phyloP scores from a whole-genome alignment of 2,329 filamentous ascomycete genomes.

The Colletotrichum aenigma region DNA sequence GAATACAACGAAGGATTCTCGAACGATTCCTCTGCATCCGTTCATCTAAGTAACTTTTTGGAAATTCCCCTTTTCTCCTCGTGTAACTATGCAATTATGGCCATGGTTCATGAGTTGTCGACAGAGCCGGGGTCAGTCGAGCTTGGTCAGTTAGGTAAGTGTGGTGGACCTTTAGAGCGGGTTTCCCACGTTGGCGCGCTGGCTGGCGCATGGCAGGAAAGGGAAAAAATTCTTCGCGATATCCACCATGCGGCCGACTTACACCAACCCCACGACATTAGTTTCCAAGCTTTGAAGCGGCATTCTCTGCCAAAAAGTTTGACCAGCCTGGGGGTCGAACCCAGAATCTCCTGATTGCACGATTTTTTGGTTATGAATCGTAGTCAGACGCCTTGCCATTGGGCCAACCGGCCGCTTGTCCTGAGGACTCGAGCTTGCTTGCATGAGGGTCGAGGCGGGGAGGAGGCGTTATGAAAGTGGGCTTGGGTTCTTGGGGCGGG shows the following conservation, averaged over 20 bases:
- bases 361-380: constrained; percentile 22
- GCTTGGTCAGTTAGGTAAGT: neutral
- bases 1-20: neutral
- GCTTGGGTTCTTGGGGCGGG: neutral
- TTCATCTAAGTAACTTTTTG: neutral
- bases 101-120: neutral
- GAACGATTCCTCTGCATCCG: neutral
- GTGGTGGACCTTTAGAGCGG: neutral
- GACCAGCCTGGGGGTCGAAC: constrained; percentile 22
- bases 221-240: neutral
- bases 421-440: neutral
- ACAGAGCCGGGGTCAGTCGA: neutral
- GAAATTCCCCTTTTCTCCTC: neutral
- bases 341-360: constrained; percentile 19
- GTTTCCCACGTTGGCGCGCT: neutral
- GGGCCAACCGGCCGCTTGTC: constrained; percentile 29
- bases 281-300: neutral
- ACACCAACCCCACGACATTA: neutral
- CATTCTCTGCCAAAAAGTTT: neutral
- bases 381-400: constrained; percentile 50
- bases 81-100: neutral
- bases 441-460: neutral
- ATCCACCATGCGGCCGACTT: neutral
- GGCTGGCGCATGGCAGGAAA: neutral
- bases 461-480: neutral